Conservation (phyloP, 2,329 filamentous ascomycete genomes). For the Colletotrichum phormii region DNA sequence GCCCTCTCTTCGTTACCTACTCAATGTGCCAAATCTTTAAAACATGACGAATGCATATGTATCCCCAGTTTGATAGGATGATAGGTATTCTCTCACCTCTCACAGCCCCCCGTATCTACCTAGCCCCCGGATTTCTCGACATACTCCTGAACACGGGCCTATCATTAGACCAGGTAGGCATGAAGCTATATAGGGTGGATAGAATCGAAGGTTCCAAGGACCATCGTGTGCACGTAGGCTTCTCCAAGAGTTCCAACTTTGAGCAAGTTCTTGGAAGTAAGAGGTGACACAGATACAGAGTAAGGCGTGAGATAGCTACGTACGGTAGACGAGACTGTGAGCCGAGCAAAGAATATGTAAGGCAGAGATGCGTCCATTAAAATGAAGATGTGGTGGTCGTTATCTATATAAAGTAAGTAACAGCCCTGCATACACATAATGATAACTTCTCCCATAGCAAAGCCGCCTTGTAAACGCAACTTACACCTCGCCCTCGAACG, state of each 20-base stretch:
- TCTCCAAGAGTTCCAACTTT: no score
- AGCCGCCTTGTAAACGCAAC: not conserved
- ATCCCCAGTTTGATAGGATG: not conserved
- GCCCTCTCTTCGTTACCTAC: no score
- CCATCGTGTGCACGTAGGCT: no score
- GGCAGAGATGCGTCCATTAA: not conserved
- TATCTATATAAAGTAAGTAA: not conserved
- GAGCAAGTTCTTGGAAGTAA: not conserved
- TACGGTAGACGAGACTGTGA: not conserved
- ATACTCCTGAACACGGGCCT: no score
- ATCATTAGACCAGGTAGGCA: no score
- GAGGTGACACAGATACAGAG: not conserved
- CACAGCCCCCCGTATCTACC: no score
- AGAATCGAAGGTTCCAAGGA: no score
- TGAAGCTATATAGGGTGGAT: no score
- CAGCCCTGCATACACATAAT: not conserved
- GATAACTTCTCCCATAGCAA: not conserved
- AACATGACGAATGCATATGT: not conserved
- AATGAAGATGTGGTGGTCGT: not conserved
- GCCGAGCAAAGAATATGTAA: not conserved
- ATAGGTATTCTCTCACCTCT: no score
- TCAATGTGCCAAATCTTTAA: not conserved
- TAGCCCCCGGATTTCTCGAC: no score
- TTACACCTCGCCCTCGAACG: not conserved
- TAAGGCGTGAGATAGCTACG: not conserved